Evolutionary conservation across 352 stramenopile species (phyloP).

Genomic region (Peronospora destructor): DNA sequence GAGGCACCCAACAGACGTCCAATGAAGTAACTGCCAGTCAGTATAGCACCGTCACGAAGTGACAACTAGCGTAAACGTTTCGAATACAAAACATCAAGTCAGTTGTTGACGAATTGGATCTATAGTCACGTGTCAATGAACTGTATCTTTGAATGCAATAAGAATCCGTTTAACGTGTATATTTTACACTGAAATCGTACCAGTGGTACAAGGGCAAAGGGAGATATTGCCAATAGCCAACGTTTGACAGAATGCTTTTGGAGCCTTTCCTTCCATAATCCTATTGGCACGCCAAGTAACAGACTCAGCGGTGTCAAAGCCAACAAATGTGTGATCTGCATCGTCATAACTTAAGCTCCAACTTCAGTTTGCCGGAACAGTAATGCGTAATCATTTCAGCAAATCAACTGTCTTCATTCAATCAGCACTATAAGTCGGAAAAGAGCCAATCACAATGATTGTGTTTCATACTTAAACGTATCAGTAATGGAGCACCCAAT

Average conservation of each 20-base stretch:
- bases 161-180: no score
- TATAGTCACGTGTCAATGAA: neutral
- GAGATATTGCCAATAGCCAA: constrained; percentile 36
- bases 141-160: neutral
- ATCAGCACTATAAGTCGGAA: no score
- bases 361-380: neutral
- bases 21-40: constrained; percentile 27
- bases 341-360: constrained; percentile 1
- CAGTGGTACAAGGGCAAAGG: constrained; percentile 33
- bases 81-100: constrained; percentile 2
- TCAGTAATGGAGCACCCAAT: no score
- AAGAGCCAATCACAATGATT: no score
- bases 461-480: no score
- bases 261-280: constrained; percentile 48
- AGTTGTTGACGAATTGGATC: neutral
- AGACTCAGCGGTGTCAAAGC: constrained; percentile 32
- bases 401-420: no score
- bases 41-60: constrained; percentile 18
- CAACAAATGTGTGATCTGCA: constrained; percentile 27
- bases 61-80: constrained; percentile 30
- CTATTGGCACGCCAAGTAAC: constrained; percentile 37
- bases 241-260: constrained; percentile 37
- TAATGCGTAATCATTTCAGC: constrained; percentile 2
- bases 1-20: constrained; percentile 47
- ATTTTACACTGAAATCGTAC: constrained; percentile 18